These are phyloP conservation scores for Xylaria sp. DNA, from an alignment of 2,329 filamentous ascomycete species.

Conservation along the genomic window DNA sequence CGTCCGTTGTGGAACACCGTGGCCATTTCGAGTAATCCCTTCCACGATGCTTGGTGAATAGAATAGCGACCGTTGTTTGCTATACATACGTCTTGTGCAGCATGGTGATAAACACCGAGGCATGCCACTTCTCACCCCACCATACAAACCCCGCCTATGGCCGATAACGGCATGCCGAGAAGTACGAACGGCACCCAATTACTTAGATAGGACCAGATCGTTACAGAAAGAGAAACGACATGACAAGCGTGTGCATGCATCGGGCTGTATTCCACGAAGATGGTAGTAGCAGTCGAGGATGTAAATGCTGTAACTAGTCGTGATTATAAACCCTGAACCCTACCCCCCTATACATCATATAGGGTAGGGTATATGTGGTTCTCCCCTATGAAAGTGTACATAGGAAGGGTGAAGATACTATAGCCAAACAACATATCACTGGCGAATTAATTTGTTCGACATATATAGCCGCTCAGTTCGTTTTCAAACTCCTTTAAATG, in stretches of 20 bases:
- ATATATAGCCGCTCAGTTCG: background rate
- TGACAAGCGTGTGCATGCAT: background rate
- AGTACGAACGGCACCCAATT: background rate
- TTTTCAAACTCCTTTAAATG: background rate
- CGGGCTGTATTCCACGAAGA: background rate
- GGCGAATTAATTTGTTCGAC: background rate
- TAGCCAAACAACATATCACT: background rate
- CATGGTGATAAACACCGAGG: constrained; percentile 3
- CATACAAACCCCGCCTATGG: constrained; percentile 30
- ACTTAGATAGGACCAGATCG: background rate
- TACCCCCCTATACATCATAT: background rate
- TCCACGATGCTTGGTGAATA: background rate
- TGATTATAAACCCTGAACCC: background rate
- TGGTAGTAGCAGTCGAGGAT: constrained; percentile 3
- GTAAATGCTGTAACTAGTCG: background rate
- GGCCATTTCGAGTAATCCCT: constrained; percentile 51
- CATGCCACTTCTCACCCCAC: constrained; percentile 22
- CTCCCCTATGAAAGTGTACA: too few species aligned
- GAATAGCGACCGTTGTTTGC: background rate
- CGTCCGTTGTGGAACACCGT: constrained; percentile 70
- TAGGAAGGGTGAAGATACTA: background rate
- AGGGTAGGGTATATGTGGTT: too few species aligned
- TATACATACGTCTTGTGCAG: background rate
- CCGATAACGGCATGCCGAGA: constrained; percentile 38
- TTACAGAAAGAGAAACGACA: background rate